phyloP scores from a whole-genome alignment of 352 stramenopile species.

The Thalassiosira delicatula region DNA sequence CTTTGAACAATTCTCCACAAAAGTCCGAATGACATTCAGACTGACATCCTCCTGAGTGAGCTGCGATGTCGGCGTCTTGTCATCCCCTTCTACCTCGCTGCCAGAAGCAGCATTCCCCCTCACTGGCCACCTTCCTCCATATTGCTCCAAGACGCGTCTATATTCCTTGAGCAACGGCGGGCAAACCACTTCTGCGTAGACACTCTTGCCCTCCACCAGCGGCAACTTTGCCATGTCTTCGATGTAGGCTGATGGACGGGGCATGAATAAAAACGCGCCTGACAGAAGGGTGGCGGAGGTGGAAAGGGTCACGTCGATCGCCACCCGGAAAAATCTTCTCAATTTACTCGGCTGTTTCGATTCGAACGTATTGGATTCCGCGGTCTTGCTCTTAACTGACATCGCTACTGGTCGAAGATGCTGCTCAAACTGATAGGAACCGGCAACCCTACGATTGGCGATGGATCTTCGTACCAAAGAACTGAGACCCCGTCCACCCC shows the following conservation, averaged over 20 bases:
- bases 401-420: no score
- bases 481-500: constrained; percentile 16
- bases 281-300: constrained; percentile 43
- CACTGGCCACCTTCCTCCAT: constrained; percentile 52
- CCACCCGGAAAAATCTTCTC: constrained; percentile 23
- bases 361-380: no score
- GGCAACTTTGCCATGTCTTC: constrained; percentile 59
- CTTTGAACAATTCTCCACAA: constrained; percentile 59
- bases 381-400: no score
- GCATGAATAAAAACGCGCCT: constrained; percentile 55
- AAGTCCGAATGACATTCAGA: constrained; percentile 54
- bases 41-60: constrained; percentile 58
- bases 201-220: constrained; percentile 52
- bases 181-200: constrained; percentile 61
- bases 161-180: constrained; percentile 60
- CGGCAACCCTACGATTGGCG: no score
- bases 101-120: neutral
- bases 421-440: no score
- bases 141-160: constrained; percentile 37
- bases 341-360: constrained; percentile 20
- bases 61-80: neutral
- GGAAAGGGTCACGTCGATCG: constrained; percentile 38
- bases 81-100: neutral
- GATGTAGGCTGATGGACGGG: constrained; percentile 50
- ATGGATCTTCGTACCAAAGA: constrained; percentile 11